These are phyloP conservation scores for Caloboletus firmus DNA, from an alignment of 1,284 basidiomycete species.

Conservation along the genomic window DNA sequence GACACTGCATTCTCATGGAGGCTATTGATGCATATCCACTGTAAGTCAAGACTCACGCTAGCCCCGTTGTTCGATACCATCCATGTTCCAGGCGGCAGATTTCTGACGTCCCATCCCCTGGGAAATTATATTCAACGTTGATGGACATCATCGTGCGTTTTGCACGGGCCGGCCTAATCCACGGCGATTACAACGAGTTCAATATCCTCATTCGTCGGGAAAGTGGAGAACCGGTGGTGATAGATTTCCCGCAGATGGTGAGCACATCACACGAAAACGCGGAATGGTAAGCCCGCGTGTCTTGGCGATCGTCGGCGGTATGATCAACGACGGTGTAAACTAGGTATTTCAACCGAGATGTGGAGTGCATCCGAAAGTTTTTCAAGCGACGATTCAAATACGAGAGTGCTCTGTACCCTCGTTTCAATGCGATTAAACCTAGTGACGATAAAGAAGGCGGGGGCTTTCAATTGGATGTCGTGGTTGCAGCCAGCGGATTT, in stretches of 20 bases:
- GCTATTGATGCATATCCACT: constrained; percentile 95
- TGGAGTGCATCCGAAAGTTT: constrained; percentile 93
- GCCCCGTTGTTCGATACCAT: not conserved
- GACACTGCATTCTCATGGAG: constrained; percentile 96
- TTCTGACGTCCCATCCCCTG: constrained; percentile 78
- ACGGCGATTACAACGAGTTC: constrained; percentile 99
- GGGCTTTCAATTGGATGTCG: constrained; percentile 77
- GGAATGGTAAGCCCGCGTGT: constrained; percentile 71
- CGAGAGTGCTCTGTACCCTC: constrained; percentile 86
- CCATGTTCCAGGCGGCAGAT: constrained; percentile 77
- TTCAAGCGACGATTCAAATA: constrained; percentile 92
- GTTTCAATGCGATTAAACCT: constrained; percentile 66
- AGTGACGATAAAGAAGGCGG: constrained; percentile 47
- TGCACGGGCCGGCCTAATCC: constrained; percentile 90
- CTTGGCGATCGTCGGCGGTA: constrained; percentile 15
- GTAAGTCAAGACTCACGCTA: constrained; percentile 43
- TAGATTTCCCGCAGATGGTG: constrained; percentile 99
- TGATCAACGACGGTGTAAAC: constrained; percentile 12
- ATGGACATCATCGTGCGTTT: constrained; percentile 98
- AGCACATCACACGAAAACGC: constrained; percentile 96
- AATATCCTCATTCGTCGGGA: constrained; percentile 91
- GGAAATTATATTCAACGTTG: constrained; percentile 85
- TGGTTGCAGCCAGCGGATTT: constrained; percentile 92
- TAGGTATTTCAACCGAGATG: constrained; percentile 99
- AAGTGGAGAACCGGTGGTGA: constrained; percentile 84